These are phyloP conservation scores for Sedum album DNA, from an alignment of 164 flowering plant genomes.

Conservation along the genomic window DNA sequence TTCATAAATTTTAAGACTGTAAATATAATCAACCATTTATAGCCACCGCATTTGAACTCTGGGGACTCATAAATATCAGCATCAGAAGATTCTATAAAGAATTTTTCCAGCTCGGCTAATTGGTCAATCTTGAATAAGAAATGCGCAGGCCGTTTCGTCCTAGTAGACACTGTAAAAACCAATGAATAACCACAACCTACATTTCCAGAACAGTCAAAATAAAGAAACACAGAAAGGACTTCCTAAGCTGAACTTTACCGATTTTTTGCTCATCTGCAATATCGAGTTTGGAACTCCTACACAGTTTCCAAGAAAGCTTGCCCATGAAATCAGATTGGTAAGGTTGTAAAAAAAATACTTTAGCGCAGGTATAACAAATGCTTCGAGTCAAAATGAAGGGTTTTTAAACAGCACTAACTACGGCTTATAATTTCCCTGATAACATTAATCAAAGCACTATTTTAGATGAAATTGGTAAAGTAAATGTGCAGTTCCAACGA, in stretches of 20 bases:
- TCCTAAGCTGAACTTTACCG: neutral
- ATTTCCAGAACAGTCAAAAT: neutral
- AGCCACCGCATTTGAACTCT: neutral
- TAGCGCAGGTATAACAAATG: neutral
- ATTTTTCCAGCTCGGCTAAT: neutral
- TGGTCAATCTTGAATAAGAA: neutral
- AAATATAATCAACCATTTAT: neutral
- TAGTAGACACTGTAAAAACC: neutral
- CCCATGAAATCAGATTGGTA: neutral
- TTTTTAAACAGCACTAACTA: neutral
- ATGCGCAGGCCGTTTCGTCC: neutral
- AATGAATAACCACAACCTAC: neutral
- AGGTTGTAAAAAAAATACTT: neutral
- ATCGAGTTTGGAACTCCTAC: neutral
- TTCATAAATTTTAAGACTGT: no score
- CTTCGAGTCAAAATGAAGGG: neutral
- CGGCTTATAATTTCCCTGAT: neutral
- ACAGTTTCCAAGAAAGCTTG: neutral
- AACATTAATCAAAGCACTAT: neutral
- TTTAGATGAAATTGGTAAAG: neutral
- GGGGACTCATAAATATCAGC: neutral
- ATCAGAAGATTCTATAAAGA: neutral
- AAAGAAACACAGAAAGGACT: neutral
- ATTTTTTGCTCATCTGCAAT: neutral
- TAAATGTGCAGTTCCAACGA: neutral